These are phyloP conservation scores for Candida suzukii DNA, from an alignment of 805 yeast species.

Conservation along the genomic window DNA sequence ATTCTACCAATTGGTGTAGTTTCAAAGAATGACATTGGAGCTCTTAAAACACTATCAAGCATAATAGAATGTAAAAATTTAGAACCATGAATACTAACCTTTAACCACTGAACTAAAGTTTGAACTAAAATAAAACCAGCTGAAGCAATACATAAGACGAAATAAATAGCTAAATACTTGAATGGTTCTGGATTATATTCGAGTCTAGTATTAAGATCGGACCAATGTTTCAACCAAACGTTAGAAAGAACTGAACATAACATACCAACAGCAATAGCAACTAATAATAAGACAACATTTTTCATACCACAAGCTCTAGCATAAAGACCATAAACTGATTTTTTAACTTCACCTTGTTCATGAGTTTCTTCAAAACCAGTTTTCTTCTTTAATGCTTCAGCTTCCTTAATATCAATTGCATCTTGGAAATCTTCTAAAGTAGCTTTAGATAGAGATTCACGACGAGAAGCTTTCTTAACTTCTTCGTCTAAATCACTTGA, in stretches of 20 bases:
- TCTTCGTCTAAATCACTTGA: slow-evolving; percentile 17
- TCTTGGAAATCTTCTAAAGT: slow-evolving; percentile 40
- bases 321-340: slow-evolving; percentile 76
- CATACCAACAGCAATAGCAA: slow-evolving; percentile 52
- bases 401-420: slow-evolving; percentile 27
- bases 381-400: slow-evolving; percentile 29
- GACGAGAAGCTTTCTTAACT: slow-evolving; percentile 24
- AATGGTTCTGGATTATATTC: slow-evolving; percentile 71
- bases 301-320: slow-evolving; percentile 79
- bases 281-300: slow-evolving; percentile 53
- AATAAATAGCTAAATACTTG: slow-evolving; percentile 69
- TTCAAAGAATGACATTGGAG: slow-evolving; percentile 95
- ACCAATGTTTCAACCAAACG: slow-evolving; percentile 97
- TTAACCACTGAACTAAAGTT: slow-evolving; percentile 66
- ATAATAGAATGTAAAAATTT: slow-evolving; percentile 64
- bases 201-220: slow-evolving; percentile 69
- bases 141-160: slow-evolving; percentile 63
- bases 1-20: slow-evolving; percentile 94
- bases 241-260: slow-evolving; percentile 59
- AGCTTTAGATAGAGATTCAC: slow-evolving; percentile 51
- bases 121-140: slow-evolving; percentile 58
- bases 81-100: slow-evolving; percentile 80
- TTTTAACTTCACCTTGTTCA: slow-evolving; percentile 90
- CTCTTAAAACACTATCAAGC: slow-evolving; percentile 67
- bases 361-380: slow-evolving; percentile 62